Conservation (phyloP, 306 rosid species). For the Morella rubra region DNA sequence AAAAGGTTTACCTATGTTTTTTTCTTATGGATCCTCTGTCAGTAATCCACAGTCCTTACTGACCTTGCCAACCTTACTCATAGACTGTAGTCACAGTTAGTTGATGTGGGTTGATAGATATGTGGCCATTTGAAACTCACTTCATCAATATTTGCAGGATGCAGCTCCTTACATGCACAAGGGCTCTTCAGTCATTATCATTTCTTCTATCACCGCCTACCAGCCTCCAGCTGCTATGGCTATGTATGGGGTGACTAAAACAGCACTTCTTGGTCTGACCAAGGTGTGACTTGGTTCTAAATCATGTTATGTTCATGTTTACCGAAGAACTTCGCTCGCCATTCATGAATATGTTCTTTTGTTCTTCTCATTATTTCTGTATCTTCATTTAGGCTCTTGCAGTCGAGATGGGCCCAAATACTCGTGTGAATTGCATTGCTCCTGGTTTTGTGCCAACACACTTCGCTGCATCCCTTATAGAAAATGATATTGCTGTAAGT, state of each 20-base stretch:
- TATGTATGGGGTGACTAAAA: constrained; percentile 98
- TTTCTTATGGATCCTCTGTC: neutral
- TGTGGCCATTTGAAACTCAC: constrained; percentile 2
- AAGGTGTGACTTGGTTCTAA: constrained; percentile 48
- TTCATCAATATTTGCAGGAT: constrained; percentile 49
- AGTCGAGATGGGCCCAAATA: constrained; percentile 72
- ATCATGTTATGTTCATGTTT: neutral
- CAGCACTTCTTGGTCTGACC: constrained; percentile 91
- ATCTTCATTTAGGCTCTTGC: constrained; percentile 73
- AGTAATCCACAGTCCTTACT: neutral
- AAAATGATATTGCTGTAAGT: constrained; percentile 49
- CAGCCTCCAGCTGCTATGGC: constrained; percentile 76
- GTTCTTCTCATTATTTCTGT: constrained; percentile 28
- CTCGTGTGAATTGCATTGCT: constrained; percentile 92
- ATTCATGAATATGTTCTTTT: neutral
- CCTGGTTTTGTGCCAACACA: constrained; percentile 94
- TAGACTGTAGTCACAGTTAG: neutral
- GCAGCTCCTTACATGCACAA: constrained; percentile 69
- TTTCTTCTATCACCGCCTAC: constrained; percentile 82
- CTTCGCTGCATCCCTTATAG: constrained; percentile 66
- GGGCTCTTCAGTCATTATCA: constrained; percentile 78
- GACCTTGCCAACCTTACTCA: neutral
- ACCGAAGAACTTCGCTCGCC: constrained; percentile 4
- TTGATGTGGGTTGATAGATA: neutral
- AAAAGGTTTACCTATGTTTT: neutral